phyloP scores from a whole-genome alignment of 1,139 yeast species.

The Yamadazyma epiphylla region DNA sequence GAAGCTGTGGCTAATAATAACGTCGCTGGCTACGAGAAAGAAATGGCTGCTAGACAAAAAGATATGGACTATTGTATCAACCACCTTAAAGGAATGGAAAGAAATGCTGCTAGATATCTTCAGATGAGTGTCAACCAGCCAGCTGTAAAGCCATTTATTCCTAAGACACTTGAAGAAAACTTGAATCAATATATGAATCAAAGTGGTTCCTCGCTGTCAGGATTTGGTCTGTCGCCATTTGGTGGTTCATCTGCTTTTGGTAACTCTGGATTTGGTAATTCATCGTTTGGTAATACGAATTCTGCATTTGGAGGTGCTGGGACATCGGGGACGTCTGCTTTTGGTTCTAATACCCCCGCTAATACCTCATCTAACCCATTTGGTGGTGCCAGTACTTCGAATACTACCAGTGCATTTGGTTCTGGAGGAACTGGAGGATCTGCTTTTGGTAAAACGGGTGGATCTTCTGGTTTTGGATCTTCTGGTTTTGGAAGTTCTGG shows the following conservation, averaged over 20 bases:
- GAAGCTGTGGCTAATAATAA: constrained; percentile 37
- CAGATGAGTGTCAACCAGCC: constrained; percentile 41
- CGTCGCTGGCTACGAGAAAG: constrained; percentile 35
- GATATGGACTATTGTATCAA: constrained; percentile 47
- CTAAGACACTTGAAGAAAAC: constrained; percentile 24
- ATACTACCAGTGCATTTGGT: constrained; percentile 6
- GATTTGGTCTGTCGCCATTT: too few relatives aligned
- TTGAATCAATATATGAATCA: constrained; percentile 12
- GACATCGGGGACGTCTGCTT: neutral
- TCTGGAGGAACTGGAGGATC: constrained; percentile 1
- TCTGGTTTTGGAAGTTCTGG: constrained; percentile 18
- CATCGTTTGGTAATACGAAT: constrained; percentile 6
- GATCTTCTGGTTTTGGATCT: constrained; percentile 7
- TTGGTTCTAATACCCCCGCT: constrained; percentile 4
- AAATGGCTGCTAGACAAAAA: constrained; percentile 33
- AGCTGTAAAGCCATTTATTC: constrained; percentile 38
- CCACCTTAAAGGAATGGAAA: constrained; percentile 35
- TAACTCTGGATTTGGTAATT: constrained; percentile 4
- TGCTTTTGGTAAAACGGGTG: constrained; percentile 7
- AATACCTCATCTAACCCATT: constrained; percentile 2
- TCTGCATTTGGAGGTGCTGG: neutral
- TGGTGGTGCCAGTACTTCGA: neutral
- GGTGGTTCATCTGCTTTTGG: constrained; percentile 5
- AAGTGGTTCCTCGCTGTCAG: constrained; percentile 1
- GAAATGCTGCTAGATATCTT: constrained; percentile 54